phyloP scores from a whole-genome alignment of 495 filamentous ascomycete species.

The Penicillium robsamsonii region DNA sequence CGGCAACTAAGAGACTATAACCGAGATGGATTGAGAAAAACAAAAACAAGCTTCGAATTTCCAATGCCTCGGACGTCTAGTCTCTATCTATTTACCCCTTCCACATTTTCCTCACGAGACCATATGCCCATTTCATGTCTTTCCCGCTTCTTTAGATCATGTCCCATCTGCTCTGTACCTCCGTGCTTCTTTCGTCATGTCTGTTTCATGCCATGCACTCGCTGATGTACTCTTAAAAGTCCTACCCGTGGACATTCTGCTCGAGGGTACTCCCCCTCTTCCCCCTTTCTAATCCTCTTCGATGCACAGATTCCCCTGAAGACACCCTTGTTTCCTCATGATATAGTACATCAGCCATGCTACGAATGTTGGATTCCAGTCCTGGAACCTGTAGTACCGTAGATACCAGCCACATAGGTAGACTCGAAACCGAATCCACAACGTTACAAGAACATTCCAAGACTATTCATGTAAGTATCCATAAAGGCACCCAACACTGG shows the following conservation, averaged over 20 bases:
- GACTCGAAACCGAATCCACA: neutral
- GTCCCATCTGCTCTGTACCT: constrained; percentile 13
- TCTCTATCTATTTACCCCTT: constrained; percentile 6
- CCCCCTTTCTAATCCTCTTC: constrained; percentile 24
- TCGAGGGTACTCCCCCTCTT: constrained; percentile 4
- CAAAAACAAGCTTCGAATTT: constrained; percentile 6
- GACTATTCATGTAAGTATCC: neutral
- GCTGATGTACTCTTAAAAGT: constrained; percentile 38
- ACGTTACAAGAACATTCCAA: neutral
- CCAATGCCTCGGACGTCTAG: constrained; percentile 8
- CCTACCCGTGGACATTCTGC: constrained; percentile 13
- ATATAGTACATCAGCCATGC: constrained; percentile 32
- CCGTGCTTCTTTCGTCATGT: constrained; percentile 11
- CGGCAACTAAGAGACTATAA: constrained; percentile 34
- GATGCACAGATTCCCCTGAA: constrained; percentile 37
- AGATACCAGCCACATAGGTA: neutral
- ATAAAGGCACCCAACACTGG: neutral
- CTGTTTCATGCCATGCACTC: constrained; percentile 20
- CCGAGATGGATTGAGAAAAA: constrained; percentile 7
- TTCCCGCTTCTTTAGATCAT: constrained; percentile 32
- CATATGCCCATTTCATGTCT: constrained; percentile 39
- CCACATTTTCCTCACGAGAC: constrained; percentile 32
- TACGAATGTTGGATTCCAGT: constrained; percentile 18
- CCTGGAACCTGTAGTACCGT: neutral
- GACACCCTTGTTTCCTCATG: constrained; percentile 16